Percentiles rank a stretch among this genome's conserved stretches.
These are phyloP conservation scores for Asterella californica DNA, from an alignment of 225 moss, liverwort and hornwort species.

Conservation along the genomic window DNA sequence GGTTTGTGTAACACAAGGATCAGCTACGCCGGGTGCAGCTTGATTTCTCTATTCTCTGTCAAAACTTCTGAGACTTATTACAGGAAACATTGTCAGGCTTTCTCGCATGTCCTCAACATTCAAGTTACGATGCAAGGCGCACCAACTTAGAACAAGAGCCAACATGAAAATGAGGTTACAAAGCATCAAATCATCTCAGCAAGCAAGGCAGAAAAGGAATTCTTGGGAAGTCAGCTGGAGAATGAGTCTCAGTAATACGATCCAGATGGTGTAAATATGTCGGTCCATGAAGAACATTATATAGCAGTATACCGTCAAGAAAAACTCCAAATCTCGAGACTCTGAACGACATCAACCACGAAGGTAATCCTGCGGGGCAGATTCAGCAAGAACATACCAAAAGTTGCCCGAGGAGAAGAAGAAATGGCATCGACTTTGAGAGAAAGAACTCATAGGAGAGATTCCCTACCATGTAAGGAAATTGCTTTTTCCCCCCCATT, in stretches of 20 bases:
- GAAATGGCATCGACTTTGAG: background rate
- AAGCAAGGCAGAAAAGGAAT: too few species aligned
- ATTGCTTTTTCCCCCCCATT: slow-evolving; percentile 86
- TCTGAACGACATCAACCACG: too few species aligned
- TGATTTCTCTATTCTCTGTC: background rate
- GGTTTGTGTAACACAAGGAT: background rate
- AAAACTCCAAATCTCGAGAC: too few species aligned
- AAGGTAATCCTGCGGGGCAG: background rate
- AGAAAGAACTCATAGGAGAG: background rate
- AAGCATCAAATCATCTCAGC: too few species aligned
- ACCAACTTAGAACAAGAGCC: too few species aligned
- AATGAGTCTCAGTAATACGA: too few species aligned
- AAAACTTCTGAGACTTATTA: background rate
- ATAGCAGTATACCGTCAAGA: too few species aligned
- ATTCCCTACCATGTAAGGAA: slow-evolving; percentile 79
- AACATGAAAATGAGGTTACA: too few species aligned
- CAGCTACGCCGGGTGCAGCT: background rate
- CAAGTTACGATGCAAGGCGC: too few species aligned
- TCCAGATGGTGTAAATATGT: too few species aligned
- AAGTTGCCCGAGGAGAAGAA: background rate
- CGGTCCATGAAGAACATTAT: too few species aligned
- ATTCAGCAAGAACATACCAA: background rate
- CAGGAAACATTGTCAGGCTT: background rate
- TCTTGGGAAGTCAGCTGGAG: too few species aligned
- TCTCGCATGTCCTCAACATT: background rate